Evolutionary conservation across 164 flowering plant genomes (phyloP).

Genomic region (Annona cherimola): DNA sequence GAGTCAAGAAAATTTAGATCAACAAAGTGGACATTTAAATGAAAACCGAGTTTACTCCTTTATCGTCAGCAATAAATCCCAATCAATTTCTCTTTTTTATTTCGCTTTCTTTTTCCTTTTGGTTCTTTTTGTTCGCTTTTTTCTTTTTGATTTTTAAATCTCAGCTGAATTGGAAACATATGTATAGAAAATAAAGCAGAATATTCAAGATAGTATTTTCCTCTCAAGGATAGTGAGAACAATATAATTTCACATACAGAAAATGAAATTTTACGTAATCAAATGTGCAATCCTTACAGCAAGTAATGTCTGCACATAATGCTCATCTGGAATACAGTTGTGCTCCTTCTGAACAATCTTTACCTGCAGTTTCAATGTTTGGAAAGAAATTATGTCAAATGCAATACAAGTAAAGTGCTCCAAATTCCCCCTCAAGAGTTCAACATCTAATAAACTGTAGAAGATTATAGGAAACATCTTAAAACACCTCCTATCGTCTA

Average conservation of each 20-base stretch:
- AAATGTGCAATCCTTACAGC: constrained; percentile 43
- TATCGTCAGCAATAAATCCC: too few species aligned
- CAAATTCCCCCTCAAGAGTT: not conserved
- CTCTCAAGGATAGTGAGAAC: not conserved
- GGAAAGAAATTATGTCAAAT: not conserved
- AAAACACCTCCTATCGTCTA: not conserved
- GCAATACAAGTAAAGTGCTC: too few species aligned
- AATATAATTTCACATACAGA: not conserved
- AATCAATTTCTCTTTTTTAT: too few species aligned
- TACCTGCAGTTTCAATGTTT: constrained; percentile 43
- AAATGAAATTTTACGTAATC: not conserved
- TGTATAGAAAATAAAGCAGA: not conserved
- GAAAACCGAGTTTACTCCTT: too few species aligned
- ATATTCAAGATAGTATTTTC: not conserved
- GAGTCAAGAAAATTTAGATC: too few species aligned
- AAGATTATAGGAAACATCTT: not conserved
- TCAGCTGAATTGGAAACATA: too few species aligned
- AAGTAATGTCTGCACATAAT: constrained; percentile 83
- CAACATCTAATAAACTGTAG: constrained; percentile 3
- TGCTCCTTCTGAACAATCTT: constrained; percentile 72
- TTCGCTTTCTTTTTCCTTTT: too few species aligned
- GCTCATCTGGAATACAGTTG: constrained; percentile 97
- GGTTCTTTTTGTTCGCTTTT: too few species aligned
- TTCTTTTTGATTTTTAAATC: too few species aligned
- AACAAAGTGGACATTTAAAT: too few species aligned